Evolutionary conservation across 768 basidiomycete species (phyloP), one percentile per base, ranked within the genome.

Genomic region (Cystoderma amianthinum): DNA sequence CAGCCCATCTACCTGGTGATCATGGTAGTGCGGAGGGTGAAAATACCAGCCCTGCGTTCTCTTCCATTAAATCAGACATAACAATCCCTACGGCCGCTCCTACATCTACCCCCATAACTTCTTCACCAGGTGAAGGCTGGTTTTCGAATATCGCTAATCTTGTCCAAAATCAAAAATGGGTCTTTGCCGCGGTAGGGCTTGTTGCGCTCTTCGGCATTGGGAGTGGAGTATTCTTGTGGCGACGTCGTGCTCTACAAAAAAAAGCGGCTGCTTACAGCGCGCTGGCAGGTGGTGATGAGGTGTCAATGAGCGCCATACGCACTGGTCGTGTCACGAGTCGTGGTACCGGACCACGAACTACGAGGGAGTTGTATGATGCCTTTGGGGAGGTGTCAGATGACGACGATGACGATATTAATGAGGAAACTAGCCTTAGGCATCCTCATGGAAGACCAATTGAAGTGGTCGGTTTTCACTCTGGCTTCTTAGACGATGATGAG

Each of bases 351-450:
- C 65, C 72, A 25, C 71, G 82, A 38, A 63, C 64, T 15, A 86
- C 92, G 38, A 85, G 85, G 64, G 95, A 97, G 62, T 57, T 99
- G 46, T 98, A 97, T 53, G 93, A 98, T 61, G 94, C 95, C 13
- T 98, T 98, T 62, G 92, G 91, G 24, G 91, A 92, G 54, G 73
- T 82, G 19, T 85, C 83, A 21, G 92, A 90, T 45, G 85, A 89
- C 34, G 85, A 83, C 12, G 82, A 88, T 22, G 81, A 81, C 15
- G 82, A 85, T 44, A 80, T 65, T 11, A 78, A 88, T 52, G 92
- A 93, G 55, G 71, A 72, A 47, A 81, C 82, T 0, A 75, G 74
- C 21, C 64, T 94, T 39, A 69, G 71, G 20, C 61, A 64, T 52
- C 60, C 58, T 3, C 52, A 44, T 38, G 56, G 57, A 20, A 56